Percentiles rank a stretch among this genome's conserved stretches.
phyloP scores from a whole-genome alignment of 1,284 basidiomycete genomes.

The Vanrija sp. region DNA sequence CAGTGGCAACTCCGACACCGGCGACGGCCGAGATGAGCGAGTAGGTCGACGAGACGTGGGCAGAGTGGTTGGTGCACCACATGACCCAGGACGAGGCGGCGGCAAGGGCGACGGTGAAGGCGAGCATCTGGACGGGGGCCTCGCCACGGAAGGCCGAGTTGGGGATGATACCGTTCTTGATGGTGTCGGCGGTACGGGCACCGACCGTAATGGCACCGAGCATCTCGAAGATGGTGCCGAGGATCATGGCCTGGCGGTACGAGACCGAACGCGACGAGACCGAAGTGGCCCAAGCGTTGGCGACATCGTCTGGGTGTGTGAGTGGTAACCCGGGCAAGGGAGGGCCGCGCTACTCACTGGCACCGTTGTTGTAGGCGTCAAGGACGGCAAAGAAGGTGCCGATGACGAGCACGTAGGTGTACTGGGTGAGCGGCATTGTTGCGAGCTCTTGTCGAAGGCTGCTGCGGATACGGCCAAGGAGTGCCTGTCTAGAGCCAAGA shows the following conservation, averaged over 20 bases:
- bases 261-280: conserved; percentile 52
- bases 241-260: conserved; percentile 50
- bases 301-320: conserved; percentile 39
- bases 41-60: conserved; percentile 52
- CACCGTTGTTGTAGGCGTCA: conserved; percentile 54
- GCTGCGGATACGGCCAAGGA: too few relatives aligned
- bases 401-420: conserved; percentile 51
- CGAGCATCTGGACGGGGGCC: conserved; percentile 52
- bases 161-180: conserved; percentile 53
- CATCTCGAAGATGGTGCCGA: conserved; percentile 52
- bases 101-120: conserved; percentile 50
- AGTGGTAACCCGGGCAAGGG: background rate
- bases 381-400: conserved; percentile 50
- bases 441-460: too few relatives aligned
- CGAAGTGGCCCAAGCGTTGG: conserved; percentile 53
- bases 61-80: conserved; percentile 49
- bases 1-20: conserved; percentile 53
- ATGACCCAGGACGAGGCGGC: conserved; percentile 50
- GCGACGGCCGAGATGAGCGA: conserved; percentile 51
- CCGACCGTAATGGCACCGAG: conserved; percentile 51
- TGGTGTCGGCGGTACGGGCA: conserved; percentile 50
- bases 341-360: conserved; percentile 13
- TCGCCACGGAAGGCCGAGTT: conserved; percentile 49
- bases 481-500: too few relatives aligned
- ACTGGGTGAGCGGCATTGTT: conserved; percentile 34